These are phyloP conservation scores for Gracilaria gracilis DNA, from an alignment of 23 red algal genomes.

Conservation along the genomic window DNA sequence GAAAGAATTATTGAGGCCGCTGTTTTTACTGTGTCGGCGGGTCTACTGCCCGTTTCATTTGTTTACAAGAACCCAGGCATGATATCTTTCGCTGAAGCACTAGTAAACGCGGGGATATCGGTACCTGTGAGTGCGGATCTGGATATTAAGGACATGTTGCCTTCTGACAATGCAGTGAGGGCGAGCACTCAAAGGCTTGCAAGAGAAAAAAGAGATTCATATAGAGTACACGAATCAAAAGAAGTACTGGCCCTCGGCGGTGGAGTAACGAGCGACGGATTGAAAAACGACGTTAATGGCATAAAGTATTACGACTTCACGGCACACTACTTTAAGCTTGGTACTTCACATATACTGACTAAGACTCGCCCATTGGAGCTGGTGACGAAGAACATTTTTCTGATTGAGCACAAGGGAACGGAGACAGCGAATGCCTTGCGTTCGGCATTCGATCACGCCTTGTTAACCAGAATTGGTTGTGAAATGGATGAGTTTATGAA, in stretches of 20 bases:
- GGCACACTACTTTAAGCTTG: background rate
- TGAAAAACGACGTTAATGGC: background rate
- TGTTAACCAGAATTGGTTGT: background rate
- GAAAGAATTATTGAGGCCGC: conserved; percentile 6
- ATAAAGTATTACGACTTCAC: conserved; percentile 8
- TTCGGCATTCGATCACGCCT: background rate
- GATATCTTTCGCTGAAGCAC: background rate
- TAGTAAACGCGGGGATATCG: background rate
- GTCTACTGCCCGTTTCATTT: background rate
- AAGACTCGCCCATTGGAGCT: background rate
- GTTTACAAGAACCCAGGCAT: conserved; percentile 6
- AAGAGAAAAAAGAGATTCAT: background rate
- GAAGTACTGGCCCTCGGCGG: background rate
- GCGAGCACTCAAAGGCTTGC: background rate
- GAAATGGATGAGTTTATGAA: background rate
- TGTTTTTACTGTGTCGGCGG: background rate
- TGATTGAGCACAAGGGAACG: background rate
- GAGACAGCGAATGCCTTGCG: background rate
- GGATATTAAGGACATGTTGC: conserved; percentile 9
- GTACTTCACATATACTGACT: background rate
- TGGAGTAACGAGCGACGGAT: background rate
- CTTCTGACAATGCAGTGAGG: background rate
- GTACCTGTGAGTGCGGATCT: background rate
- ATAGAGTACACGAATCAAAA: background rate
- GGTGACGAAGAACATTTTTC: background rate